Base-by-base conservation (phyloP, 1,284 basidiomycete species). In the Tilletia setariae region DNA sequence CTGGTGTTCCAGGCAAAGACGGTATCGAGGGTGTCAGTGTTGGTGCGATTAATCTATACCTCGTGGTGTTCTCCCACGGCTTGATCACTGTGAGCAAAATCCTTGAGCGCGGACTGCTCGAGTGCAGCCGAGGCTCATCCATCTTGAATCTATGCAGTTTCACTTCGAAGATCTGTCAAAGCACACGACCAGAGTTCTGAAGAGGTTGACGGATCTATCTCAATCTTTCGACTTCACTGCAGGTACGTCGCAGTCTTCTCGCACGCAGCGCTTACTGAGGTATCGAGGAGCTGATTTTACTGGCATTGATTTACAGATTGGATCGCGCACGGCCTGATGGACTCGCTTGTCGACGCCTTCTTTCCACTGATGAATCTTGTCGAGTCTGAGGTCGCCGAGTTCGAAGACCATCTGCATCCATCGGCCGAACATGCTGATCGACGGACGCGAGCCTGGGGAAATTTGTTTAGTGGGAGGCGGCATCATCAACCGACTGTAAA, bases 281-380 rank as follows among this genome's bases (percentile, higher is more conserved):
- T n/a, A n/a, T n/a, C n/a, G n/a, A n/a, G n/a, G n/a, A n/a, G n/a
- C n/a, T n/a, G n/a, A 40, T 40, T 40, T 40, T 40, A 40, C n/a
- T 49, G 1, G 1, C 9, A 8, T 49, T n/a, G 13, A 8, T 43
- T n/a, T 15, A 70, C 76, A 19, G 80, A 95, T 81, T 97, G 93
- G 93, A 93, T 98, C 73, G 92, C 93, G 0, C 93, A 98, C 82
- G 92, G 90, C 19, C 86, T 97, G 65, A 86, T 97, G 79, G 94
- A 97, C 80, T 95, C 93, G 1, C 89, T 97, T 64, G 93, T 97
- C 40, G 94, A 98, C 81, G 89, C 92, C 1, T 96, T 96, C 84
- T 93, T 94, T 83, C 94, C 94, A 1, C 86, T 93, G 67, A 85
- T 95, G 63, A 87, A 90, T 66, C 90, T 90, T 68, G 90, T 97